A percentile compares a stretch with the other conserved stretches of the same genome.
phyloP scores from a whole-genome alignment of 441 rosid genomes.

The Syzygium syzygioides region DNA sequence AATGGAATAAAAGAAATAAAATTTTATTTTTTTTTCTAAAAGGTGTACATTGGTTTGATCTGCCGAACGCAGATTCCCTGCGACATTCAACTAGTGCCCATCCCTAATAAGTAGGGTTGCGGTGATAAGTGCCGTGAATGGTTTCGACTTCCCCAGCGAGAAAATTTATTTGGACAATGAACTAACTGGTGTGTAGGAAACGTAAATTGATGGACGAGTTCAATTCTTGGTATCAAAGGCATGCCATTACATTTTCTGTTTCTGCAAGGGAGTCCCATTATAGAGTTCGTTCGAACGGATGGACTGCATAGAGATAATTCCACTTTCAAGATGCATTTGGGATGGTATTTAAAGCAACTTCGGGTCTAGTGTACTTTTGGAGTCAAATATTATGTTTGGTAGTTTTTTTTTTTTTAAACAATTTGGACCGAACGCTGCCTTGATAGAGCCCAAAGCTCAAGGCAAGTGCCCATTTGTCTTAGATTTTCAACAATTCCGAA shows the following conservation, averaged over 20 bases:
- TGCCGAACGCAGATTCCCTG: neutral
- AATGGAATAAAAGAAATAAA: neutral
- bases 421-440: neutral
- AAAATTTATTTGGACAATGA: neutral
- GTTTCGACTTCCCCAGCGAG: neutral
- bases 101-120: neutral
- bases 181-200: neutral
- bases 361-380: neutral
- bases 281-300: neutral
- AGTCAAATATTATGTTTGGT: neutral
- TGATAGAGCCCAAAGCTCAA: neutral
- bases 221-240: neutral
- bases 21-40: neutral
- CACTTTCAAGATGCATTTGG: neutral
- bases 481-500: neutral
- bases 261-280: neutral
- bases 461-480: neutral
- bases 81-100: rapidly evolving
- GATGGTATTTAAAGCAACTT: neutral
- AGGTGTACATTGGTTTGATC: neutral
- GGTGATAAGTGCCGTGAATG: neutral
- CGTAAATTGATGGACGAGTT: neutral
- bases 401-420: neutral
- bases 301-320: neutral
- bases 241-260: neutral